Conservation (phyloP, 495 filamentous ascomycete species). For the Podospora pseudopauciseta region DNA sequence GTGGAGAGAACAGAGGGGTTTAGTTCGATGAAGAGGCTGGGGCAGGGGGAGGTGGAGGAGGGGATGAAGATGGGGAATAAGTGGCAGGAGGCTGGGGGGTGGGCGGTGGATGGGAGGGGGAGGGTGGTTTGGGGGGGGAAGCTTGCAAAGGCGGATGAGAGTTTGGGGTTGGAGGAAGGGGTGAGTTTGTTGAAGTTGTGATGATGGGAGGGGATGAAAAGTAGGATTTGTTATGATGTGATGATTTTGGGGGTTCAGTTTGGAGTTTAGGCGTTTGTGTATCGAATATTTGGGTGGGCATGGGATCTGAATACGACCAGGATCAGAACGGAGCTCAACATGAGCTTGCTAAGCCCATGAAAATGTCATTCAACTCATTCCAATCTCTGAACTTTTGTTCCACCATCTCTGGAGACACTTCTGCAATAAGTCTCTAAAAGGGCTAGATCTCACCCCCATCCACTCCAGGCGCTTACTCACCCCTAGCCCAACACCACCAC, state of each 20-base stretch:
- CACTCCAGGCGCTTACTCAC: not conserved
- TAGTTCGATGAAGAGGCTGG: not conserved
- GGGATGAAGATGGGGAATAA: slow-evolving; percentile 57
- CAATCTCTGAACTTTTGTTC: too few species aligned
- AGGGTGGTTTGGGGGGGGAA: slow-evolving; percentile 50
- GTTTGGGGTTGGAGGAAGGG: slow-evolving; percentile 51
- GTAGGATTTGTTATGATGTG: not conserved
- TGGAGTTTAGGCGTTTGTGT: not conserved
- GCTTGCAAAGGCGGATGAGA: slow-evolving; percentile 47
- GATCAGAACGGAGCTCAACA: too few species aligned
- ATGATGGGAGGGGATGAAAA: not conserved
- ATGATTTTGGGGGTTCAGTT: not conserved
- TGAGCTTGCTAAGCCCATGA: too few species aligned
- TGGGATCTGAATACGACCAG: too few species aligned
- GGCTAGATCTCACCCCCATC: not conserved
- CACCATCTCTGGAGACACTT: not conserved
- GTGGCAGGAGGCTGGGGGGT: slow-evolving; percentile 57
- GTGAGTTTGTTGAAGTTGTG: slow-evolving; percentile 33
- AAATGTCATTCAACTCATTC: too few species aligned
- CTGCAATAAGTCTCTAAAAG: not conserved
- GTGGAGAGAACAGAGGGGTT: not conserved
- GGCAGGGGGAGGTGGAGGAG: slow-evolving; percentile 16
- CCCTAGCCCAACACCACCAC: not conserved
- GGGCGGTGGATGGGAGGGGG: slow-evolving; percentile 52
- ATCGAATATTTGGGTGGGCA: too few species aligned